These are phyloP conservation scores for Daldinia concentrica DNA, from an alignment of 495 filamentous ascomycete genomes.

Conservation along the genomic window DNA sequence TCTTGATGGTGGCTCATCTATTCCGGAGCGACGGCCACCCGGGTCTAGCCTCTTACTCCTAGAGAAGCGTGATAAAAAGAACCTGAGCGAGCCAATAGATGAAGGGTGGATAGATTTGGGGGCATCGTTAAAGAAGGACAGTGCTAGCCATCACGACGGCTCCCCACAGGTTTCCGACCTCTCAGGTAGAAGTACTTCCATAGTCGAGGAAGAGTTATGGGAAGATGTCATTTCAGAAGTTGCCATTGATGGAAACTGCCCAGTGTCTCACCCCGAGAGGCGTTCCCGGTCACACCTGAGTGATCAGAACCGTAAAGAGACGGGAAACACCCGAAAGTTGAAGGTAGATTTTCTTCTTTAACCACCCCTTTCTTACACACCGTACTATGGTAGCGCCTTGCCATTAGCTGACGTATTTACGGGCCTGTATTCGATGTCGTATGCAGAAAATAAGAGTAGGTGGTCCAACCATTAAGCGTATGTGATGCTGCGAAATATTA, in stretches of 20 bases:
- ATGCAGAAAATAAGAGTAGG: slow-evolving; percentile 56
- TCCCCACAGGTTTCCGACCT: not conserved
- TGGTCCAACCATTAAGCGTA: slow-evolving; percentile 14
- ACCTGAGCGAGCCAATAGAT: not conserved
- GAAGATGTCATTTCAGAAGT: not conserved
- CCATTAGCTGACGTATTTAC: slow-evolving; percentile 21
- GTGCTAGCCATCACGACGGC: not conserved
- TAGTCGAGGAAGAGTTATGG: not conserved
- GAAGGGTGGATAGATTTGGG: slow-evolving; percentile 10
- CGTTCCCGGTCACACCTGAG: slow-evolving; percentile 28
- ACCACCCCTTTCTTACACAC: not conserved
- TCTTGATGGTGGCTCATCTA: not conserved
- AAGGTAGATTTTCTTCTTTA: slow-evolving; percentile 29
- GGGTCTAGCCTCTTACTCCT: not conserved
- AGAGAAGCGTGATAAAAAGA: not conserved
- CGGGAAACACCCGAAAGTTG: slow-evolving; percentile 49
- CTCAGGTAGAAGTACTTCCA: not conserved
- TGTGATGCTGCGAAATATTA: slow-evolving; percentile 10
- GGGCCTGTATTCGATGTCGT: slow-evolving; percentile 57
- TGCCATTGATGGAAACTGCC: slow-evolving; percentile 6
- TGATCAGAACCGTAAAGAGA: slow-evolving; percentile 40
- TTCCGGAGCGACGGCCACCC: not conserved
- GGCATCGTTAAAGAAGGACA: not conserved
- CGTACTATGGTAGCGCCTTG: slow-evolving; percentile 1
- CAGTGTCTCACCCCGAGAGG: slow-evolving; percentile 10